Conservation (phyloP, 108 stramenopile genomes). For the Parietichytrium sp. region DNA sequence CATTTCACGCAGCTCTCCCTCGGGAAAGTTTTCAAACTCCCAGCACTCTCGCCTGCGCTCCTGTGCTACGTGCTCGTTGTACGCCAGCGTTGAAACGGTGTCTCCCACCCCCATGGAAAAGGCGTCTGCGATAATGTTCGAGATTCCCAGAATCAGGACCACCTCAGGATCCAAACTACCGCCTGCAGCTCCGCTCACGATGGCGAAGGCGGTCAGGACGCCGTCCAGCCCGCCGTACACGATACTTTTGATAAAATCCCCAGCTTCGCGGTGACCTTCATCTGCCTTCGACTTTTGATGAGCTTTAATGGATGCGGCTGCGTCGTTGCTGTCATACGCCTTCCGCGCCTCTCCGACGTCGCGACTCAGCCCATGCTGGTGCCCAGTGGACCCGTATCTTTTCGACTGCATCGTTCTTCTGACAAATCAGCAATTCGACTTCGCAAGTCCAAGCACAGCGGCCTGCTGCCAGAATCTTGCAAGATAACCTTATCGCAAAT, state of each 20-base stretch:
- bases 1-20: conserved; percentile 50
- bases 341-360: not conserved
- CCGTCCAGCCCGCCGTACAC: conserved; percentile 71
- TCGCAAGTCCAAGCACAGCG: no score
- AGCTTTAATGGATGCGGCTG: not conserved
- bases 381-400: no score
- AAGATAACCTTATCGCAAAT: no score
- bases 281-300: not conserved
- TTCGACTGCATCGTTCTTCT: no score
- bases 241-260: conserved; percentile 46
- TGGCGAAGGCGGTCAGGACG: conserved; percentile 64
- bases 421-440: no score
- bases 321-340: not conserved
- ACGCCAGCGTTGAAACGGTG: conserved; percentile 60
- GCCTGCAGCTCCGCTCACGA: conserved; percentile 64
- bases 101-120: conserved; percentile 69
- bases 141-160: conserved; percentile 60
- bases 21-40: conserved; percentile 51
- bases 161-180: conserved; percentile 50
- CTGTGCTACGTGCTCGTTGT: conserved; percentile 50
- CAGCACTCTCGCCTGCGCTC: conserved; percentile 52
- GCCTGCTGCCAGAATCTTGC: no score
- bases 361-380: not conserved
- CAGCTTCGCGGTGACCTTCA: conserved; percentile 7
- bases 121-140: conserved; percentile 65